Conservation (phyloP, 306 rosid genomes). For the Begonia loranthoides region DNA sequence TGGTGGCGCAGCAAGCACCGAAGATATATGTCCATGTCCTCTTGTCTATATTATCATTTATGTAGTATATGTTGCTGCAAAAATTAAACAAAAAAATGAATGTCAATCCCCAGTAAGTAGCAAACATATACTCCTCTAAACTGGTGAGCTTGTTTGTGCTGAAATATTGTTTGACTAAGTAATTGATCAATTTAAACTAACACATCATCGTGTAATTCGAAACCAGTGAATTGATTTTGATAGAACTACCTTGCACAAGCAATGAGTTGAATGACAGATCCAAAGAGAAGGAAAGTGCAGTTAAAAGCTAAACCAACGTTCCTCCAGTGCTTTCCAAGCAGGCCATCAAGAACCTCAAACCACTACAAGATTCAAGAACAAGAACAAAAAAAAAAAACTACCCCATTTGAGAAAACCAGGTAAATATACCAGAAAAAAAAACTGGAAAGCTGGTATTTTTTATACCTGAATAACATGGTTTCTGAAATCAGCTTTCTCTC, state of each 20-base stretch:
- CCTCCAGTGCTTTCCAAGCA: slow-evolving; percentile 96
- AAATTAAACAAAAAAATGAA: neutral
- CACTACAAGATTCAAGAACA: slow-evolving; percentile 24
- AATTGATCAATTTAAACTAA: too few relatives aligned
- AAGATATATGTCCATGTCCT: slow-evolving; percentile 98
- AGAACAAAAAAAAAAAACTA: neutral
- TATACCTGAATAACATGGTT: slow-evolving; percentile 89
- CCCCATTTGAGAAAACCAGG: slow-evolving; percentile 15
- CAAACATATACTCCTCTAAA: too few relatives aligned
- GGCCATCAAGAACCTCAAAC: slow-evolving; percentile 99
- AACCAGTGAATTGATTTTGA: slow-evolving; percentile 5
- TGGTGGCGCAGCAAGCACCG: slow-evolving; percentile 99
- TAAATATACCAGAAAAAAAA: neutral
- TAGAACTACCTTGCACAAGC: slow-evolving; percentile 88
- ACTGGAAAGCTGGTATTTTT: neutral
- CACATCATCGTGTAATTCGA: neutral
- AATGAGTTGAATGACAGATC: slow-evolving; percentile 95
- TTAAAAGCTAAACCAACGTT: slow-evolving; percentile 96
- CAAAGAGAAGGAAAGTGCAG: slow-evolving; percentile 97
- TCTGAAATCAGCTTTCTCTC: slow-evolving; percentile 88
- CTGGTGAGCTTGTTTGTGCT: too few relatives aligned
- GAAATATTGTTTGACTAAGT: neutral
- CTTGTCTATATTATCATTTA: slow-evolving; percentile 93
- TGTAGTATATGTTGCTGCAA: slow-evolving; percentile 89
- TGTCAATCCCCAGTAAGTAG: neutral